Evolutionary conservation across 2,329 filamentous ascomycete genomes (phyloP).

Genomic region (Xylaria digitata): DNA sequence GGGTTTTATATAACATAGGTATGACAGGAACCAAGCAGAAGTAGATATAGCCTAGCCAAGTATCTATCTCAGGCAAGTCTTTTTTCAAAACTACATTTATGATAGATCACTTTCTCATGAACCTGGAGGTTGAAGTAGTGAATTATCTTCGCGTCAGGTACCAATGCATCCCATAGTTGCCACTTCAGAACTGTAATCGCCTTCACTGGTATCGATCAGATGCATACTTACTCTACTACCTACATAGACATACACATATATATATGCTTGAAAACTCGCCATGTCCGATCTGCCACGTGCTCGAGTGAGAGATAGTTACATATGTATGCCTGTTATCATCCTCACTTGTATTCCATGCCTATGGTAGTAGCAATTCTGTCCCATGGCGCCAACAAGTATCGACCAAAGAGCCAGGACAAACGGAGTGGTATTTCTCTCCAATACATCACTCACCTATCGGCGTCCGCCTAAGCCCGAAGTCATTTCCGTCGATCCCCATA

Average conservation of each 20-base stretch:
- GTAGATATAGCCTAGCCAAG: background rate
- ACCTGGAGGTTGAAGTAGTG: background rate
- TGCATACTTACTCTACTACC: background rate
- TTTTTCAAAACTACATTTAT: background rate
- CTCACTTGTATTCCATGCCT: background rate
- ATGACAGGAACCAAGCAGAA: constrained; percentile 1
- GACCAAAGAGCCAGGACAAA: background rate
- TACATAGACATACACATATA: background rate
- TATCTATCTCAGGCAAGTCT: background rate
- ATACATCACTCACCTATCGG: constrained; percentile 6
- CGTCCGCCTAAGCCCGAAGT: background rate
- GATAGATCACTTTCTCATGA: constrained; percentile 4
- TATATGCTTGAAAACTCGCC: background rate
- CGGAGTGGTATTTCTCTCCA: background rate
- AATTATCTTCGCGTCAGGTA: constrained; percentile 24
- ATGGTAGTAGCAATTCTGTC: background rate
- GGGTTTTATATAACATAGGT: background rate
- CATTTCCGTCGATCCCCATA: background rate
- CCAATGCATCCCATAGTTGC: constrained; percentile 24
- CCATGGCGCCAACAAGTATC: background rate
- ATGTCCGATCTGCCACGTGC: constrained; percentile 24
- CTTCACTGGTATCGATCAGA: background rate
- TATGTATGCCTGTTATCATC: background rate
- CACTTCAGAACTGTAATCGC: background rate
- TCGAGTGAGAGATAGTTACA: background rate